Evolutionary conservation across 208 protist species (phyloP).

Genomic region (Leishmania arabica): DNA sequence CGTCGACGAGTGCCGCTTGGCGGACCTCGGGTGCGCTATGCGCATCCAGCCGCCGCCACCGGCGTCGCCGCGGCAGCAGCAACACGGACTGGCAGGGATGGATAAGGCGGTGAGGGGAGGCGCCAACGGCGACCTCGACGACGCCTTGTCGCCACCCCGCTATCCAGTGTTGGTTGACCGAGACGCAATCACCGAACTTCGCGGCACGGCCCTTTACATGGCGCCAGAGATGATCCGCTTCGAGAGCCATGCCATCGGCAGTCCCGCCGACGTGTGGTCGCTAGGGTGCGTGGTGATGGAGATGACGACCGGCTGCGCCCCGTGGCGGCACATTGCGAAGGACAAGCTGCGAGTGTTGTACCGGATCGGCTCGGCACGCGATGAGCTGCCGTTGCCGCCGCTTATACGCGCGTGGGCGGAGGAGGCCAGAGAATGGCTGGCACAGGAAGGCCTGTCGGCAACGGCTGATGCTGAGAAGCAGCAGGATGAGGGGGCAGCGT

Average conservation of each 20-base stretch:
- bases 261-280: constrained; percentile 81
- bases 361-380: constrained; percentile 51
- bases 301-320: constrained; percentile 67
- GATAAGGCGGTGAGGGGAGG: not conserved
- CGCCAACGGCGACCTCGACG: not conserved
- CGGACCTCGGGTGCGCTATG: constrained; percentile 92
- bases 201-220: constrained; percentile 87
- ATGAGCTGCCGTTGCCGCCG: constrained; percentile 72
- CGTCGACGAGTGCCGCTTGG: constrained; percentile 81
- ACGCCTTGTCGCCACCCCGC: constrained; percentile 6
- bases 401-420: constrained; percentile 44
- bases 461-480: not conserved
- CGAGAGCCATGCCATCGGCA: constrained; percentile 59
- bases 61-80: not conserved
- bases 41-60: constrained; percentile 45
- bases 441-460: not conserved
- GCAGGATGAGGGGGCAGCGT: constrained; percentile 3
- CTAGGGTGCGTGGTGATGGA: constrained; percentile 88
- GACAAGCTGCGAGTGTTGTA: constrained; percentile 68
- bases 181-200: constrained; percentile 77
- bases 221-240: constrained; percentile 85
- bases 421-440: constrained; percentile 43
- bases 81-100: not conserved
- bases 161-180: constrained; percentile 60
- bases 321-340: constrained; percentile 67